Evolutionary conservation across 306 rosid genomes (phyloP).

Genomic region (Malus sylvestris): DNA sequence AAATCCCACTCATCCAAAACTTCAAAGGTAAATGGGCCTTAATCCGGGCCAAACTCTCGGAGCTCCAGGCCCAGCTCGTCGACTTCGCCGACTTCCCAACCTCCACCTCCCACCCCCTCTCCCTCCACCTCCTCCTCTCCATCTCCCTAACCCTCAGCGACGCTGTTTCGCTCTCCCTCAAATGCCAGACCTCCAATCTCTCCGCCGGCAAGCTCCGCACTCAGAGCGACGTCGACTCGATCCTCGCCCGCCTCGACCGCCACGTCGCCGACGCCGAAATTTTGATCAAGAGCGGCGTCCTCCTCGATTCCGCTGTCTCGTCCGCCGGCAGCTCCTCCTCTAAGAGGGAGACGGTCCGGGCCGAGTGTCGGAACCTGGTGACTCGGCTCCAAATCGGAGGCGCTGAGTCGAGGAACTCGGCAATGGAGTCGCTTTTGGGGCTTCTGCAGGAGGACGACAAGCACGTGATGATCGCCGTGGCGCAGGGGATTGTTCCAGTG

Average conservation of each 20-base stretch:
- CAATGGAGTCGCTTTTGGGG: constrained; percentile 52
- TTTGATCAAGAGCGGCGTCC: constrained; percentile 64
- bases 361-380: constrained; percentile 59
- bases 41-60: constrained; percentile 46
- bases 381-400: constrained; percentile 84
- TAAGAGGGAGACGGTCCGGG: constrained; percentile 53
- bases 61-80: constrained; percentile 57
- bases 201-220: constrained; percentile 77
- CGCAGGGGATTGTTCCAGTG: constrained; percentile 85
- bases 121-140: constrained; percentile 57
- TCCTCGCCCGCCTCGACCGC: constrained; percentile 56
- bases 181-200: constrained; percentile 33
- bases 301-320: constrained; percentile 26
- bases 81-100: constrained; percentile 51
- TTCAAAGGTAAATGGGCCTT: constrained; percentile 78
- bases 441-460: constrained; percentile 67
- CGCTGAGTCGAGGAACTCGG: constrained; percentile 42
- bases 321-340: constrained; percentile 34
- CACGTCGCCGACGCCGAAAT: constrained; percentile 65
- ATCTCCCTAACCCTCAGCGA: constrained; percentile 38
- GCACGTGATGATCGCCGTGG: constrained; percentile 83
- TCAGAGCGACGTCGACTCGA: constrained; percentile 72
- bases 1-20: constrained; percentile 42
- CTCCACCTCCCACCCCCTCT: constrained; percentile 47
- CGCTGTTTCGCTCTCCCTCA: constrained; percentile 41